Evolutionary conservation across 179 eudicot species (phyloP).

Genomic region (Spergularia azorica): DNA sequence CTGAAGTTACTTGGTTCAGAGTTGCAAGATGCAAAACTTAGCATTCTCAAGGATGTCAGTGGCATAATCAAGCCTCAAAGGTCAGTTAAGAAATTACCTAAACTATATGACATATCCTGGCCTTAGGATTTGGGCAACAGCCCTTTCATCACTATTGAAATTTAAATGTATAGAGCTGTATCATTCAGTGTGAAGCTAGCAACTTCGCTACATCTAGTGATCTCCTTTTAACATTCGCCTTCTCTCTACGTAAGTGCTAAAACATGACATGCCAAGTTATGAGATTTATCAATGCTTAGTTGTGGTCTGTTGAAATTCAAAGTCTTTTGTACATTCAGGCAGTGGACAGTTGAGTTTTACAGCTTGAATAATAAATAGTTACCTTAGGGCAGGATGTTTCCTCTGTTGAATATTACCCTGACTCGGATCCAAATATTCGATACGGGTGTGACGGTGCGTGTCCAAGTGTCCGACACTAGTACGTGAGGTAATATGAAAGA

Average conservation of each 20-base stretch:
- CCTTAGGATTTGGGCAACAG: too few relatives aligned
- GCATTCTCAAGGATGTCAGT: constrained; percentile 64
- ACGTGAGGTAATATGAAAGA: too few relatives aligned
- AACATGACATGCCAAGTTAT: background rate
- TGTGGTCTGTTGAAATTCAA: background rate
- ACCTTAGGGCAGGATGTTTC: too few relatives aligned
- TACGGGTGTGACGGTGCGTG: too few relatives aligned
- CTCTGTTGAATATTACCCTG: too few relatives aligned
- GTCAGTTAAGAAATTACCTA: constrained; percentile 31
- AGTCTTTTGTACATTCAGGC: background rate
- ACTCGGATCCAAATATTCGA: too few relatives aligned
- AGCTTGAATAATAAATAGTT: background rate
- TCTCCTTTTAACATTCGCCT: background rate
- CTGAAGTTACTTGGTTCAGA: constrained; percentile 57
- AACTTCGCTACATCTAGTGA: background rate
- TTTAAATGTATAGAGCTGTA: too few relatives aligned
- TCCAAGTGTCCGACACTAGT: too few relatives aligned
- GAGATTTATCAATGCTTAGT: background rate
- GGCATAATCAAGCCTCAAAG: constrained; percentile 81
- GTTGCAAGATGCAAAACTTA: constrained; percentile 53
- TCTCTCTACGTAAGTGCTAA: background rate
- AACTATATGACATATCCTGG: background rate
- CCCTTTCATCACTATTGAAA: too few relatives aligned
- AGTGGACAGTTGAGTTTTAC: background rate
- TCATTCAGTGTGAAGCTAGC: background rate